Base-by-base conservation (phyloP, 441 rosid species). In the Brassica balearica region DNA sequence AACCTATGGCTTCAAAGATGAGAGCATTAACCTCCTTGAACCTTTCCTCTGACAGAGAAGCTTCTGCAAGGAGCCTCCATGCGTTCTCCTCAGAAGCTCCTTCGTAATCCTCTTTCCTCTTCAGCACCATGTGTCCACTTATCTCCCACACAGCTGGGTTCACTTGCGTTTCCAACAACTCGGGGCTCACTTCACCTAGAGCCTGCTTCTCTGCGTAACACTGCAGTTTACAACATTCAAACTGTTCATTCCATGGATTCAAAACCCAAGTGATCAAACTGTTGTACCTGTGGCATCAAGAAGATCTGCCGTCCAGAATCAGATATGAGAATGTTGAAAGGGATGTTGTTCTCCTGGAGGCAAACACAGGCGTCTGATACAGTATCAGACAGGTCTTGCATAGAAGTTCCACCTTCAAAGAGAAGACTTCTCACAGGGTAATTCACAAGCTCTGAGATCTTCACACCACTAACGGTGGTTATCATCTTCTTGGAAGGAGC, bases 131-230 rank as follows among this genome's bases (percentile, higher is more conserved):
- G 66, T 96, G 99, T 20, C 99, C 99, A 63, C 99, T 91, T 14
- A 96, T 96, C 80, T 96, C 99, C 99, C 98, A 95, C 65, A 93
- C 99, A 2, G 98, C 99, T 60, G 99, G 99, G 82, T 95, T 95
- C 84, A 95, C 99, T 71, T 93, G 99, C 5, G 99, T 93, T 65
- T 93, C 98, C 65, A 93, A 82, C 61, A 96, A 85, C 84, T 92
- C 96, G 0, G 87, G 38, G 80, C 90, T 90, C 75, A 96, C 98
- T 83, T 92, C 97, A 64, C 98, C 99, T n/a, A 92, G 89, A 66
- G 98, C 99, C 88, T 91, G 99, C 74, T 91, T 96, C 92, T 93
- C 99, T 7, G 98, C 98, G 83, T 93, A 96, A 77, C 99, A 91
- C 98, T 96, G 88, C 68, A 15, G 10, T 68, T 23, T 4, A 3